Evolutionary conservation across 345 rosid species (phyloP), one percentile per base, ranked within the genome.

Genomic region (Iberis pinnata): DNA sequence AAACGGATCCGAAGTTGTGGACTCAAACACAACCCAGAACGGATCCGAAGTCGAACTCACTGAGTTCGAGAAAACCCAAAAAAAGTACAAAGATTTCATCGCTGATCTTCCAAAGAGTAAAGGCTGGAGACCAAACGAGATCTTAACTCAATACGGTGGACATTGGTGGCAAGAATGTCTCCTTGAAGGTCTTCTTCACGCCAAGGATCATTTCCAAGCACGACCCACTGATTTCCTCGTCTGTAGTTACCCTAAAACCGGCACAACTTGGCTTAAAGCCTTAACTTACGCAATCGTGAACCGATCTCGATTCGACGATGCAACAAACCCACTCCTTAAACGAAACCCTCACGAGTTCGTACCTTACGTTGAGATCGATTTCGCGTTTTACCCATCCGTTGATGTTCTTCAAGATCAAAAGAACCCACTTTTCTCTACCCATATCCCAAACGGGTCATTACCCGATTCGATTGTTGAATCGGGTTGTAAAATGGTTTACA

Each of bases 201-300:
- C 65, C 0, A 67, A 70, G 18, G 25, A 12, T 1, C 37, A 59
- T 56, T 70, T 65, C 49, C 49, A 26, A 42, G 67, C 75, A 6
- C 64, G 63, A 18, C 50, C 64, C 22, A 55, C 6, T 4, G 70
- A 70, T 24, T 32, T 64, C 67, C 45, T 65, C 60, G 54, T 65
- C 35, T 70, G 70, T 25, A 70, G 67, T 63, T 55, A 59, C 58
- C 71, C 75, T 1, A 70, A 70, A 60, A 60, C 67, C 5, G 75
- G 71, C 14, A 70, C 68, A 1, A 70, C 75, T 18, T 70, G 75
- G 75, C 75, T 70, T 29, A 65, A 65, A 12, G 71, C 75, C 22
- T 5, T 71, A 7, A 65, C 68, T 15, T 71, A 47, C 24, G 68
- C 63, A 2, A 71, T 71, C 44, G 49, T 20, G 0, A 49, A 71